Evolutionary conservation across 352 stramenopile genomes (phyloP), one percentile per base, ranked within the genome.

Genomic region (Phytophthora lateralis): DNA sequence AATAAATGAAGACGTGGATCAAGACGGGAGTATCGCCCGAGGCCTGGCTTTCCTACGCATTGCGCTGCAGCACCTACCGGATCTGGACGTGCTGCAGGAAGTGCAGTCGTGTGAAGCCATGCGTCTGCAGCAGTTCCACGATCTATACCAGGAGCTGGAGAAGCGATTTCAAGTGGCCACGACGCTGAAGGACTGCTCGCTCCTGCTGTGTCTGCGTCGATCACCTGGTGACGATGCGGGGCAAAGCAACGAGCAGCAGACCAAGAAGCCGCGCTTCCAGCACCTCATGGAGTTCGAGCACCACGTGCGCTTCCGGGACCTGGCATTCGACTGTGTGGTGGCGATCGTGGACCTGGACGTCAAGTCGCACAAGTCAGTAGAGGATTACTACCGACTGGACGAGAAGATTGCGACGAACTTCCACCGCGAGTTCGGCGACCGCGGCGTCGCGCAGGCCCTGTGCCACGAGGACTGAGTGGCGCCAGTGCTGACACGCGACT

Each of bases 341-440:
- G 87, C 85, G 0, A 83, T 96, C 49, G 87, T 95, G 44, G 86
- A 96, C 52, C 56, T 96, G 47, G 87, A 96, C 54, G 75, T 91
- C 60, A 96, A 95, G 71, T 89, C 83, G 44, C 83, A 95, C 79
- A 94, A 94, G 63, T 91, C 85, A 9, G 76, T 96, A 42, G 75
- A 78, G 34, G 78, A 91, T 60, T 96, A 95, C 68, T 91, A 86
- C 60, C 73, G 75, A 6, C 65, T 94, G 18, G 88, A 96, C 63
- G 73, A 91, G 41, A 87, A 88, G 68, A 95, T 95, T 20, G 80
- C 80, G 30, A 62, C 69, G 51, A 82, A 89, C 59, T 91, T 85
- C 50, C 56, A 72, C 17, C 54, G 38, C 50, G 71, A 78, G 48
- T 81, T 85, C 50, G 69, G 69, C 48, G 70, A 70, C 32, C 61